Evolutionary conservation across 2,329 filamentous ascomycete genomes (phyloP).

Genomic region (Claviceps paspali): DNA sequence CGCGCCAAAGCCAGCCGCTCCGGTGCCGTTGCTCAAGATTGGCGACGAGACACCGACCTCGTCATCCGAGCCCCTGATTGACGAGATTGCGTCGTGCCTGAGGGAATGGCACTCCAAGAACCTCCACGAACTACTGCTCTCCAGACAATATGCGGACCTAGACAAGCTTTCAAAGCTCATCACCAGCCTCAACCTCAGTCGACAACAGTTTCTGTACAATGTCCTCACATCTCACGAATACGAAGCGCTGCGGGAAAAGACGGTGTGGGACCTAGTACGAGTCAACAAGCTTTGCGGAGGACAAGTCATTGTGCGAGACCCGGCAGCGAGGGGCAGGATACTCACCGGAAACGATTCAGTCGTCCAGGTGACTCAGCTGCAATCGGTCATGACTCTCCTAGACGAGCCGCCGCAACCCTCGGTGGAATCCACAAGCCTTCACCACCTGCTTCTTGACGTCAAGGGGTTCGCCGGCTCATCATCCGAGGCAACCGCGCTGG

Average conservation of each 20-base stretch:
- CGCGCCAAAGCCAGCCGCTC: conserved; percentile 67
- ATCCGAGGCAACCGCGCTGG: conserved; percentile 59
- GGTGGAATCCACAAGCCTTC: conserved; percentile 54
- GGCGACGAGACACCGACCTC: conserved; percentile 93
- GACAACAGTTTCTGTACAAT: conserved; percentile 85
- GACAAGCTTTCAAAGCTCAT: conserved; percentile 73
- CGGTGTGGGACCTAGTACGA: conserved; percentile 86
- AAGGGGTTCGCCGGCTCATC: conserved; percentile 67
- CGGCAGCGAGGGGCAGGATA: conserved; percentile 65
- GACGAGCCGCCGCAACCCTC: conserved; percentile 60
- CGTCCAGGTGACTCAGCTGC: conserved; percentile 76
- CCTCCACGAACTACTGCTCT: conserved; percentile 77
- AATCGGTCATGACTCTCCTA: conserved; percentile 90
- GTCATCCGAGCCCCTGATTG: conserved; percentile 74
- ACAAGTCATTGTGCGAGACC: conserved; percentile 89
- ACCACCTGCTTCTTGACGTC: conserved; percentile 73
- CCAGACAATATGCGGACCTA: conserved; percentile 64
- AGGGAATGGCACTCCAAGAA: conserved; percentile 98
- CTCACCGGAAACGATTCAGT: conserved; percentile 87
- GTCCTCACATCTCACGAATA: conserved; percentile 82
- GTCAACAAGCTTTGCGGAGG: conserved; percentile 91
- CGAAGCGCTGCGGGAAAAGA: conserved; percentile 64
- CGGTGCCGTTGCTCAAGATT: conserved; percentile 93
- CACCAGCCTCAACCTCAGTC: conserved; percentile 64
- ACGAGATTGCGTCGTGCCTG: conserved; percentile 93